Evolutionary conservation across 2,329 filamentous ascomycete species (phyloP).

Genomic region (Neofusicoccum ribis): DNA sequence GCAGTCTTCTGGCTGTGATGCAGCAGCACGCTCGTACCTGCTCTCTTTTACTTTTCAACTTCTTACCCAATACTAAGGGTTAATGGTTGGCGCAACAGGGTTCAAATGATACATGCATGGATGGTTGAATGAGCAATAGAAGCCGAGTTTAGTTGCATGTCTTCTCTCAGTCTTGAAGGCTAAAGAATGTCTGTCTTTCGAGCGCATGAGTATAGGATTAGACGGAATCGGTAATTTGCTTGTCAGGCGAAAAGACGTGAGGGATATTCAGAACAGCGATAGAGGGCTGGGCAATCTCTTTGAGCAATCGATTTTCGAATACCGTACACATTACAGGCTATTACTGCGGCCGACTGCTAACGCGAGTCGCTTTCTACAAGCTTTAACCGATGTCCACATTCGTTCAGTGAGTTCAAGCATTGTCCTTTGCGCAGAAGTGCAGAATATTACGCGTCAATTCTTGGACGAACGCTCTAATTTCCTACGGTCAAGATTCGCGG

Average conservation of each 20-base stretch:
- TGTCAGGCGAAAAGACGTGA: neutral
- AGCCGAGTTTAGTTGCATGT: neutral
- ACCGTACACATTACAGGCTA: no score
- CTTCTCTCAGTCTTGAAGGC: neutral
- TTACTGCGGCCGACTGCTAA: no score
- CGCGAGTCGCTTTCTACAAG: no score
- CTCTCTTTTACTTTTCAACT: conserved; percentile 45
- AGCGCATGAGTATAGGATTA: neutral
- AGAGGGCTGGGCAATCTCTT: neutral
- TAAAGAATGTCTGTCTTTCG: neutral
- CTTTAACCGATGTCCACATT: no score
- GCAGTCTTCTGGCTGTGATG: conserved; percentile 35
- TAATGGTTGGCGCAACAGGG: neutral
- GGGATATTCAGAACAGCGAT: neutral
- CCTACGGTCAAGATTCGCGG: no score
- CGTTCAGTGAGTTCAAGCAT: no score
- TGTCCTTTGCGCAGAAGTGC: no score
- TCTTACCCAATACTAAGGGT: conserved; percentile 45
- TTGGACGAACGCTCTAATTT: no score
- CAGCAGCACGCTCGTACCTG: conserved; percentile 23
- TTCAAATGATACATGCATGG: neutral
- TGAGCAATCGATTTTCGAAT: neutral
- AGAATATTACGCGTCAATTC: no score
- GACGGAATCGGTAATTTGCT: neutral
- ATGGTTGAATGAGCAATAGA: neutral